Evolutionary conservation across 192 early-diverging fungal genomes (phyloP).

Genomic region (Kickxella alabastrina): DNA sequence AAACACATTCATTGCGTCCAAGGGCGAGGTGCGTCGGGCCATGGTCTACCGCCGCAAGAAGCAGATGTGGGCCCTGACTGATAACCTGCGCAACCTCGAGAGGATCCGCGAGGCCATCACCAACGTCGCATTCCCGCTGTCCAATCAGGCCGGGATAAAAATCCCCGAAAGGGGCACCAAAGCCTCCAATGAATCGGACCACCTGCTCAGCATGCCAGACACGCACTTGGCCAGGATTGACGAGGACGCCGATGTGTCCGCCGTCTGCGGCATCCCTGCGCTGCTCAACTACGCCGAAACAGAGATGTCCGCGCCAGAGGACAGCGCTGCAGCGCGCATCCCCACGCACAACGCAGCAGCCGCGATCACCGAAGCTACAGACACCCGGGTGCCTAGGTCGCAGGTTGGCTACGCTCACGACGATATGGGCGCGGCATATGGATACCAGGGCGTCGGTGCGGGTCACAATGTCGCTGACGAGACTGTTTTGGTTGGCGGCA

Average conservation of each 20-base stretch:
- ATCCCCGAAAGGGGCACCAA: constrained; percentile 5
- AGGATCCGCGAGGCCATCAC: constrained; percentile 29
- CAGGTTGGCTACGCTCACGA: not conserved
- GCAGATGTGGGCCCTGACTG: constrained; percentile 37
- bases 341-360: not conserved
- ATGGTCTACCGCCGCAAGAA: constrained; percentile 32
- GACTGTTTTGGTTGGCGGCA: too few relatives aligned
- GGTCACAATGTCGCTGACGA: too few relatives aligned
- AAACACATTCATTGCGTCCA: constrained; percentile 16
- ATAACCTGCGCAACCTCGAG: constrained; percentile 34
- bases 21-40: constrained; percentile 25
- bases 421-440: not conserved
- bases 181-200: constrained; percentile 18
- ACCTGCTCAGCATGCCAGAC: constrained; percentile 25
- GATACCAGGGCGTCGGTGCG: not conserved
- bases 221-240: constrained; percentile 20
- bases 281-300: constrained; percentile 33
- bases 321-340: not conserved
- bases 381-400: constrained; percentile 6
- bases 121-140: constrained; percentile 23
- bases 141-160: constrained; percentile 3
- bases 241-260: constrained; percentile 30
- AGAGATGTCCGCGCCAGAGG: constrained; percentile 7
- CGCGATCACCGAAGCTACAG: constrained; percentile 4
- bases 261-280: constrained; percentile 35